Conservation (phyloP, 1,284 basidiomycete species). For the Takashimella koratensis region DNA sequence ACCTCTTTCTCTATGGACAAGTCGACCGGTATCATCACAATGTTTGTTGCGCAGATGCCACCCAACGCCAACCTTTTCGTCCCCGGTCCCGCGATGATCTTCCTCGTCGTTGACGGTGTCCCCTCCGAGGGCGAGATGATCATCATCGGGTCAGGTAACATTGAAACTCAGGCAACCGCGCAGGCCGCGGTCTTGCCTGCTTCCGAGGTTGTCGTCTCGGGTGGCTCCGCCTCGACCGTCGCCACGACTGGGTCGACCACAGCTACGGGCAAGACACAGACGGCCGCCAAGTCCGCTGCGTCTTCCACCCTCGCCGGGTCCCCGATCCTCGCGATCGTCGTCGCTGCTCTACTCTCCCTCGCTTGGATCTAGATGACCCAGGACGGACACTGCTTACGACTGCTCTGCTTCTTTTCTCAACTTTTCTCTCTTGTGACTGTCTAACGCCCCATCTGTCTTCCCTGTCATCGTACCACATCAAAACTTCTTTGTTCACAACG, state of each 20-base stretch:
- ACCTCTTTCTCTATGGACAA: slow-evolving; percentile 74
- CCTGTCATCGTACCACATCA: no score
- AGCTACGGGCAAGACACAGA: background rate
- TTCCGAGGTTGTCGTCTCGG: slow-evolving; percentile 20
- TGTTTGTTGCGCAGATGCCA: slow-evolving; percentile 74
- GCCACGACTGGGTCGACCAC: background rate
- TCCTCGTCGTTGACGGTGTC: slow-evolving; percentile 75
- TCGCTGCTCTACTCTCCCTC: background rate
- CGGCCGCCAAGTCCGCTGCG: background rate
- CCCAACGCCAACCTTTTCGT: slow-evolving; percentile 80
- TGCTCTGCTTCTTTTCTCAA: background rate
- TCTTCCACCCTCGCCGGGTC: background rate
- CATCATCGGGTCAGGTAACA: slow-evolving; percentile 70
- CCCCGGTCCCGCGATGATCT: slow-evolving; percentile 79
- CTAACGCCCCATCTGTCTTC: no score
- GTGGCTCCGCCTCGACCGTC: background rate
- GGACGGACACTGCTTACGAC: background rate
- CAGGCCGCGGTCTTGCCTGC: slow-evolving; percentile 57
- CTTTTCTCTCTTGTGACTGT: no score
- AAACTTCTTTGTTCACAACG: no score
- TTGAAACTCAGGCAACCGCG: slow-evolving; percentile 63
- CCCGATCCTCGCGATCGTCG: background rate
- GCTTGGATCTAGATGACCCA: background rate
- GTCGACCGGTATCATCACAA: slow-evolving; percentile 65
- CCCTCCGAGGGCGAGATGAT: slow-evolving; percentile 71